Evolutionary conservation across 1,284 basidiomycete species (phyloP).

Genomic region (Moesziomyces parantarcticus): DNA sequence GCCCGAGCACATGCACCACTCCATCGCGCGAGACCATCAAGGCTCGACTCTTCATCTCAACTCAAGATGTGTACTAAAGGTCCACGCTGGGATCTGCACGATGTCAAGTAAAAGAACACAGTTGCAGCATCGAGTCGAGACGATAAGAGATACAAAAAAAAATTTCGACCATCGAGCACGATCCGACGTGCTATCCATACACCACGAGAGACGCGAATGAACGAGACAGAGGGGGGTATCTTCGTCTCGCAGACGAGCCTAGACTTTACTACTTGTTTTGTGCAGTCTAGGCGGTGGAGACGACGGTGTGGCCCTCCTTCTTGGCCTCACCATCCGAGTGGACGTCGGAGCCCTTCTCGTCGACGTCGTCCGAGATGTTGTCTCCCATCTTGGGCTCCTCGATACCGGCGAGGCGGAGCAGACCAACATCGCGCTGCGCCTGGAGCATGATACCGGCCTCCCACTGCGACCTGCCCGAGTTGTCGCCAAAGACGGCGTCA

Average conservation of each 20-base stretch:
- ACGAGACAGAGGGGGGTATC: conserved; percentile 6
- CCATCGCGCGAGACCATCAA: no score
- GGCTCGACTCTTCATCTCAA: no score
- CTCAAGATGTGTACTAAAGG: no score
- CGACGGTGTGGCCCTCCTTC: conserved; percentile 23
- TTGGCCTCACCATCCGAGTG: conserved; percentile 17
- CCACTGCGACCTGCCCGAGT: conserved; percentile 45
- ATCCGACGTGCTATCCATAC: no score
- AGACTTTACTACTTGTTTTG: neutral
- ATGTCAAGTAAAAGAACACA: no score
- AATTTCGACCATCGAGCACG: no score
- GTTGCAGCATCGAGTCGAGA: no score
- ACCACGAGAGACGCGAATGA: no score
- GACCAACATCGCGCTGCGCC: conserved; percentile 50
- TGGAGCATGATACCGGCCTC: conserved; percentile 46
- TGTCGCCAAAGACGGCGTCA: conserved; percentile 52
- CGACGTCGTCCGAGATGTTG: conserved; percentile 26
- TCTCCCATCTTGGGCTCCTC: conserved; percentile 38
- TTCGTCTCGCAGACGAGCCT: neutral
- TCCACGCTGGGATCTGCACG: no score
- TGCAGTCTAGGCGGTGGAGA: conserved; percentile 17
- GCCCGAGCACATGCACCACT: no score
- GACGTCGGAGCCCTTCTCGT: conserved; percentile 33
- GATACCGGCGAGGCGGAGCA: conserved; percentile 47
- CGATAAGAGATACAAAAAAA: no score